Base-by-base conservation (phyloP, 2,329 filamentous ascomycete genomes). In the Trichoderma asperellum region DNA sequence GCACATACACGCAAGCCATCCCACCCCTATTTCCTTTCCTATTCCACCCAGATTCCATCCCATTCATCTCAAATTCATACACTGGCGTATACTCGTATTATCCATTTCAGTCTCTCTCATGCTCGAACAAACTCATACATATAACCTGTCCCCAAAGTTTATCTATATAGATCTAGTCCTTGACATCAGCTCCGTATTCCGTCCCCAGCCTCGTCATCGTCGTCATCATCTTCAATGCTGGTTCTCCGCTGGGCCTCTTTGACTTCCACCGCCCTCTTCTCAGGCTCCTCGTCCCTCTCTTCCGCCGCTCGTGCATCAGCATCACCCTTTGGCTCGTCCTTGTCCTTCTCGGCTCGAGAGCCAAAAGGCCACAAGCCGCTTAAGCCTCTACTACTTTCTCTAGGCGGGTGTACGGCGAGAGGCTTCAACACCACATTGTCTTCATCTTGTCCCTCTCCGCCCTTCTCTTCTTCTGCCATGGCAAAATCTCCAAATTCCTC, bases 401-500 rank as follows among this genome's bases (percentile, higher is more conserved):
- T 80, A 11, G 82, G 79, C 1, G 85, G 86, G 65, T 88, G 85
- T 7, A 88, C 81, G 0, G 85, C 82, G 3, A 88, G 79, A 2
- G 87, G 87, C 72, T 86, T 85, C 68, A 88, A 77, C 2, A 89
- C 81, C n/a, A 84, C 79, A 32, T 80, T 81, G 14, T 83, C 75
- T 32, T 62, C 32, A 72, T 73, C 24, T 79, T 81, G 63, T 84
- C 81, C 64, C 1, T 53, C 64, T 12, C 75, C 47, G 1, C 21
- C 60, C 32, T 74, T 73, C 12, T 80, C 81, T 62, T 84, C 81
- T 76, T 89, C 88, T 12, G 88, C 86, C 81, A 91, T 88, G 72
- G 88, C 88, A 73, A 91, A 91, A 69, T 91, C 90, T 16, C 89
- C 89, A 79, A 91, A 87, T 74, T 90, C 89, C 71, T 91, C 88